Percentiles rank a stretch among this genome's conserved stretches.
Conservation (phyloP, 768 basidiomycete species). For the Lactarius hatsudake region DNA sequence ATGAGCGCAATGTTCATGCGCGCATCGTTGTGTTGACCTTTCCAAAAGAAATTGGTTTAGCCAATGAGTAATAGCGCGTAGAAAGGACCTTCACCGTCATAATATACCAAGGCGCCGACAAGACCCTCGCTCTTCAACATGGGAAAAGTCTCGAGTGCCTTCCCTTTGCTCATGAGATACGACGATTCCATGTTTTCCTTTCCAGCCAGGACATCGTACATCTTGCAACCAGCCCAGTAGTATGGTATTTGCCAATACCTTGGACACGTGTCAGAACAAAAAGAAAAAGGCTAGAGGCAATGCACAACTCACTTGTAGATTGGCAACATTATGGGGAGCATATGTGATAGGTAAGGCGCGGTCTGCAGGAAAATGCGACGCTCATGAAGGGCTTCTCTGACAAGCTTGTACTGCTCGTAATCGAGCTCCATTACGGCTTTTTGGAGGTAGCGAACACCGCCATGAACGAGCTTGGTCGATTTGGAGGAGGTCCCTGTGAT, state of each 20-base stretch:
- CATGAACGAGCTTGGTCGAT: constrained; percentile 97
- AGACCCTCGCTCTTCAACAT: constrained; percentile 93
- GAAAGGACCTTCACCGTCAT: constrained; percentile 65
- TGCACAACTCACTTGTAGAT: constrained; percentile 72
- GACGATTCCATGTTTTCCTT: constrained; percentile 96
- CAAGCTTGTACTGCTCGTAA: constrained; percentile 95
- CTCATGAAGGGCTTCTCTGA: constrained; percentile 92
- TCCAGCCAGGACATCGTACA: constrained; percentile 94
- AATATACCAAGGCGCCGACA: constrained; percentile 94
- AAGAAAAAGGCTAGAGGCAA: not conserved
- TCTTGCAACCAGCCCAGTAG: constrained; percentile 91
- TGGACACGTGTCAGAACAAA: not conserved
- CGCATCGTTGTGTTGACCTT: constrained; percentile 97
- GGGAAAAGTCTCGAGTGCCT: constrained; percentile 92
- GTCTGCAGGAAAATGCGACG: constrained; percentile 91
- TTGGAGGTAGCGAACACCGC: constrained; percentile 95
- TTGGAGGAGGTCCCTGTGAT: constrained; percentile 86
- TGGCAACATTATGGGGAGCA: constrained; percentile 97
- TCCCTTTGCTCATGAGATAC: constrained; percentile 92
- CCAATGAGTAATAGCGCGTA: constrained; percentile 34
- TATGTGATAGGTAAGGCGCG: constrained; percentile 87
- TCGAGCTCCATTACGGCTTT: constrained; percentile 95
- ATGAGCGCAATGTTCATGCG: constrained; percentile 96
- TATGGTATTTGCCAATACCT: constrained; percentile 98
- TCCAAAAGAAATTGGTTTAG: constrained; percentile 5